A percentile compares a stretch with the other conserved stretches of the same genome.
These are phyloP conservation scores for Peltaster fructicola DNA, from an alignment of 2,329 filamentous ascomycete species.

Conservation along the genomic window DNA sequence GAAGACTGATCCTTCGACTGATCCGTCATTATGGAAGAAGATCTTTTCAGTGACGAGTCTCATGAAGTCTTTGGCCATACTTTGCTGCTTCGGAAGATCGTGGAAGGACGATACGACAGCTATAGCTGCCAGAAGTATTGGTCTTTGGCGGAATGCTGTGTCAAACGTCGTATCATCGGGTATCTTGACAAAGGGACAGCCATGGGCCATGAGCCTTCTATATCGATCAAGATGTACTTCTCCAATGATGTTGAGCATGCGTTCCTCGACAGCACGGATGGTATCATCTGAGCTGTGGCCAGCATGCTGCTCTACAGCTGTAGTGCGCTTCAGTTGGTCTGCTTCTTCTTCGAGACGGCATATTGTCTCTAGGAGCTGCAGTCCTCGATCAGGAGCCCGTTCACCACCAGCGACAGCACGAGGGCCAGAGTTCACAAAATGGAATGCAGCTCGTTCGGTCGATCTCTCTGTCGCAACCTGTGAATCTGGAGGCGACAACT, in stretches of 20 bases:
- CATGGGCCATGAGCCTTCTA: slow-evolving; percentile 11
- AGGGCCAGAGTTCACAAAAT: no score
- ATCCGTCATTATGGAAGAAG: no score
- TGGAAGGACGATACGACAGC: slow-evolving; percentile 13
- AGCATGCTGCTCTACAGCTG: no score
- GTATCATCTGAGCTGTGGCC: no score
- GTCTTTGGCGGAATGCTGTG: slow-evolving; percentile 10
- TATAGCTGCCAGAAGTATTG: slow-evolving; percentile 15
- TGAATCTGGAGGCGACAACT: slow-evolving; percentile 10
- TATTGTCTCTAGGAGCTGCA: no score
- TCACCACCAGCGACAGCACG: no score
- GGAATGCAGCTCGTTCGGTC: slow-evolving; percentile 2
- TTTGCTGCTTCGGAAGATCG: slow-evolving; percentile 12
- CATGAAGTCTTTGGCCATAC: slow-evolving; percentile 13
- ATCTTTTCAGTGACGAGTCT: slow-evolving; percentile 14
- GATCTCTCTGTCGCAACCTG: neutral
- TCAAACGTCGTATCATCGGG: slow-evolving; percentile 8
- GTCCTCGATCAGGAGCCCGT: no score
- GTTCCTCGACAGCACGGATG: no score
- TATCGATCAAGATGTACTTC: slow-evolving; percentile 14
- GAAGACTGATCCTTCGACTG: no score
- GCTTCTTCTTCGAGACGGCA: no score
- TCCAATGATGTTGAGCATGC: no score
- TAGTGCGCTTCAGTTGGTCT: no score
- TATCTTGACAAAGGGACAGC: slow-evolving; percentile 13